Evolutionary conservation across 2,329 filamentous ascomycete species (phyloP).

Genomic region (Talaromyces sp.): DNA sequence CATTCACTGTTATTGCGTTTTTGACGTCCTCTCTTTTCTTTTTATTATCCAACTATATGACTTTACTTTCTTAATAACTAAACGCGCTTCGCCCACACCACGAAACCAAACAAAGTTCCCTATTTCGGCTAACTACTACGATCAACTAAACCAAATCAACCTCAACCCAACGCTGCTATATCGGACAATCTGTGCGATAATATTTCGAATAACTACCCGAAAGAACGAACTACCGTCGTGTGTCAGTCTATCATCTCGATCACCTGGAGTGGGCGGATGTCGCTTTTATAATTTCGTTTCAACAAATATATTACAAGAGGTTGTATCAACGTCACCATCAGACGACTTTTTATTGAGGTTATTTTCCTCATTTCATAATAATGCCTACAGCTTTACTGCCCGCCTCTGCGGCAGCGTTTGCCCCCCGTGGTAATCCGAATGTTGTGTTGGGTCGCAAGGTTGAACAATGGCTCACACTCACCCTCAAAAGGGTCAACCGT

Average conservation of each 20-base stretch:
- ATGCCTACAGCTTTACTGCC: conserved; percentile 95
- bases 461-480: conserved; percentile 95
- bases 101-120: conserved; percentile 11
- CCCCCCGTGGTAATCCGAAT: conserved; percentile 88
- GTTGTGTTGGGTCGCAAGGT: conserved; percentile 90
- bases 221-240: neutral
- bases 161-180: conserved; percentile 14
- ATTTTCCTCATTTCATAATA: conserved; percentile 36
- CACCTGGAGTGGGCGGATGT: conserved; percentile 40
- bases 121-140: conserved; percentile 15
- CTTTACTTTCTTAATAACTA: conserved; percentile 21
- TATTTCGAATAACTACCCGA: conserved; percentile 10
- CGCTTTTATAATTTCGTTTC: conserved; percentile 35
- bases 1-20: neutral
- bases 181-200: conserved; percentile 5
- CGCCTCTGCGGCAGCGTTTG: conserved; percentile 93
- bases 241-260: conserved; percentile 4
- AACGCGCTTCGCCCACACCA: conserved; percentile 36
- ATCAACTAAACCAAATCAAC: neutral
- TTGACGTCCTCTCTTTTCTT: conserved; percentile 24
- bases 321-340: conserved; percentile 31
- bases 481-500: conserved; percentile 92
- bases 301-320: conserved; percentile 25
- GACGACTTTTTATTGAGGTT: conserved; percentile 35
- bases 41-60: conserved; percentile 17